phyloP scores from a whole-genome alignment of 2,329 filamentous ascomycete species.

The Amylocarpus encephaloides region DNA sequence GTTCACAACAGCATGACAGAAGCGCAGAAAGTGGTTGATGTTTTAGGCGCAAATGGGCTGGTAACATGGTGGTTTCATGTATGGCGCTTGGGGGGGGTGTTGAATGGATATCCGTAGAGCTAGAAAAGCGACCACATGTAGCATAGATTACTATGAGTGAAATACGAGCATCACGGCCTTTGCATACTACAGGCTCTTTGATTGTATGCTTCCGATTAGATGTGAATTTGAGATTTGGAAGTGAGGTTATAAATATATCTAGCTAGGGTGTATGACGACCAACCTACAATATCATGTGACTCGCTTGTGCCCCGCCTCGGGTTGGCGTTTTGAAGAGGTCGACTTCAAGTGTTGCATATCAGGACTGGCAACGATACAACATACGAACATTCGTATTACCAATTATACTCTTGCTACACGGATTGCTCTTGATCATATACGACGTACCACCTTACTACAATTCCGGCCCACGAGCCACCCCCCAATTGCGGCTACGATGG shows the following conservation, averaged over 20 bases:
- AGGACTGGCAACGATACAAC: too few species aligned
- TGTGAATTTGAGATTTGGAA: too few species aligned
- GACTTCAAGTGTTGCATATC: too few species aligned
- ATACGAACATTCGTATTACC: background rate
- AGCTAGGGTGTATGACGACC: too few species aligned
- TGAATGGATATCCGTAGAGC: background rate
- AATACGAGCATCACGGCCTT: background rate
- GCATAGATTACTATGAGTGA: background rate
- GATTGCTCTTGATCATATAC: too few species aligned
- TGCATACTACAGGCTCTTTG: background rate
- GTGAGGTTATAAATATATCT: too few species aligned
- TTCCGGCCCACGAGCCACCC: background rate
- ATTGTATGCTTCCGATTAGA: too few species aligned
- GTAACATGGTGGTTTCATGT: background rate
- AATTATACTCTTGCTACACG: too few species aligned
- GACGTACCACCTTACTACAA: background rate
- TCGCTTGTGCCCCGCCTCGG: too few species aligned
- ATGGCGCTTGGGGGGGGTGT: background rate
- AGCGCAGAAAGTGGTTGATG: background rate
- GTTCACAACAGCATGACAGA: background rate
- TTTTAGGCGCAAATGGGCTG: too few species aligned
- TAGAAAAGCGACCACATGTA: background rate
- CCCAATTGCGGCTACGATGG: background rate
- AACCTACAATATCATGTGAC: too few species aligned
- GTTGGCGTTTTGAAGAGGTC: too few species aligned